phyloP scores from a whole-genome alignment of 192 early-diverging fungal species.

The Coemansia umbellata region DNA sequence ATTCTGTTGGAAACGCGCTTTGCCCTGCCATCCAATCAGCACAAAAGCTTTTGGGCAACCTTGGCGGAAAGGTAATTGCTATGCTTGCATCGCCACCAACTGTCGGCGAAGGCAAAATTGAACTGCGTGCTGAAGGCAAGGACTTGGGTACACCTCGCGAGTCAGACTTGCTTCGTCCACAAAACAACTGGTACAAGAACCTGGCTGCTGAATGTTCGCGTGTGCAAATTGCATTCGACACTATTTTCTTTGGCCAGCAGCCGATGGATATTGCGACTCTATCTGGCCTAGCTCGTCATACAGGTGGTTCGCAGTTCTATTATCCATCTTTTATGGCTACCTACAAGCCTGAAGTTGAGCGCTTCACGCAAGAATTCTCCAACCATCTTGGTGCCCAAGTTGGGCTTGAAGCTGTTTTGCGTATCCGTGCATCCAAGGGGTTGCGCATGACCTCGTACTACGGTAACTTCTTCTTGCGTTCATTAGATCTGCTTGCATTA shows the following conservation, averaged over 20 bases:
- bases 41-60: constrained; percentile 72
- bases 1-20: constrained; percentile 72
- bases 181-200: constrained; percentile 85
- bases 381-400: constrained; percentile 75
- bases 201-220: constrained; percentile 90
- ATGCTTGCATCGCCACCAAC: constrained; percentile 82
- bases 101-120: constrained; percentile 72
- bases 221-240: constrained; percentile 83
- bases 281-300: constrained; percentile 60
- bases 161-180: constrained; percentile 73
- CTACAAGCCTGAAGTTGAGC: constrained; percentile 77
- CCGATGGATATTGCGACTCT: constrained; percentile 88
- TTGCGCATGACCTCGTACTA: constrained; percentile 86
- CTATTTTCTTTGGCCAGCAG: constrained; percentile 79
- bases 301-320: constrained; percentile 83
- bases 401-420: constrained; percentile 88
- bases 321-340: constrained; percentile 87
- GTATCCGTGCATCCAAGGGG: constrained; percentile 88
- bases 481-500: constrained; percentile 84
- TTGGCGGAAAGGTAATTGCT: constrained; percentile 89
- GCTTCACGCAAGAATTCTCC: constrained; percentile 75
- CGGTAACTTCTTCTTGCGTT: constrained; percentile 96
- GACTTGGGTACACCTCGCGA: constrained; percentile 90
- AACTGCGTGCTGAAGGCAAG: constrained; percentile 81
- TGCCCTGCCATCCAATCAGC: constrained; percentile 81